Evolutionary conservation across 2,329 filamentous ascomycete species (phyloP).

Genomic region (Ceratocystis eucalypticola): DNA sequence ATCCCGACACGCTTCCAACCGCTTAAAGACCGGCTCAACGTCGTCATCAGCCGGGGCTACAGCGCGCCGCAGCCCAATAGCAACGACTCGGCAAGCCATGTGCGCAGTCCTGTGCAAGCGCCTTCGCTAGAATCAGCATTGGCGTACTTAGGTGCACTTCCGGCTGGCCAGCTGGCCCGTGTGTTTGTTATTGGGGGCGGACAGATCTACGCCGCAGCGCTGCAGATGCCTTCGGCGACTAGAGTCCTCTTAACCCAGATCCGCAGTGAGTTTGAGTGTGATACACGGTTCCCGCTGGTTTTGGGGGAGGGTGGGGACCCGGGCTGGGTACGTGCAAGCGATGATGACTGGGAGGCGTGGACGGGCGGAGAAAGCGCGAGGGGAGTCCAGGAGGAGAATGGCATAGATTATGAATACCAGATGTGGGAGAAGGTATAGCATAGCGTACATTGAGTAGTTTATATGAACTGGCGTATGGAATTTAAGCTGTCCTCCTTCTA

Average conservation of each 20-base stretch:
- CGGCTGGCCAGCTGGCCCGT: conserved; percentile 32
- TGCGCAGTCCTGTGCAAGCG: conserved; percentile 40
- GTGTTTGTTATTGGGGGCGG: conserved; percentile 84
- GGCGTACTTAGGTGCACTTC: conserved; percentile 27
- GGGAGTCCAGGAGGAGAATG: conserved; percentile 48
- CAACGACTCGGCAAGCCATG: conserved; percentile 14
- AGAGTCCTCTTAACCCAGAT: conserved; percentile 60
- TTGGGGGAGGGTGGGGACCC: conserved; percentile 29
- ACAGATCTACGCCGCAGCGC: conserved; percentile 64
- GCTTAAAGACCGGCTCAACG: conserved; percentile 64
- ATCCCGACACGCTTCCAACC: conserved; percentile 71
- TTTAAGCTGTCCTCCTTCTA: neutral
- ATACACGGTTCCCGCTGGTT: conserved; percentile 56
- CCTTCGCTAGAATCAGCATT: conserved; percentile 47
- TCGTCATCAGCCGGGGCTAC: conserved; percentile 56
- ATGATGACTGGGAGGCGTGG: conserved; percentile 45
- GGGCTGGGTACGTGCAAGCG: conserved; percentile 42
- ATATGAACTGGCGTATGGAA: neutral
- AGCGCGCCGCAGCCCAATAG: conserved; percentile 19
- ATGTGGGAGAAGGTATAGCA: conserved; percentile 50
- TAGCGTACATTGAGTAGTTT: neutral
- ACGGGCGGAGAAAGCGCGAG: conserved; percentile 50
- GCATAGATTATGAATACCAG: conserved; percentile 55
- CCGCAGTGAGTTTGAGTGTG: conserved; percentile 56
- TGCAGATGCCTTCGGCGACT: conserved; percentile 43